Evolutionary conservation across 2,329 filamentous ascomycete genomes (phyloP).

Genomic region (Clonostachys rhizophaga): DNA sequence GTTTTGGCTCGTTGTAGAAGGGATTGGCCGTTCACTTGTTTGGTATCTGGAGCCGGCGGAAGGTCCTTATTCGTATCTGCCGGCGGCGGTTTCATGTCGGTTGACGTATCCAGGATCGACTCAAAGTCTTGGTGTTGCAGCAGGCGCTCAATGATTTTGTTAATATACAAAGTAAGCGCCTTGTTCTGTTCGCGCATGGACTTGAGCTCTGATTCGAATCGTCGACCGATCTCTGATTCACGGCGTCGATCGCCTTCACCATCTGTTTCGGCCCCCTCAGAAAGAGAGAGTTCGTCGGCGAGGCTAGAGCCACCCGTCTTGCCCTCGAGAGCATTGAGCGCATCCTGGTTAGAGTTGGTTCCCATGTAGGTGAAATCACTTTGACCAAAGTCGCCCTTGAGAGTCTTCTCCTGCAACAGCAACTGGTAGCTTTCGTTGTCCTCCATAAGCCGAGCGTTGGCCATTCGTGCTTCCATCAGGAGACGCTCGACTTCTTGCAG

Average conservation of each 20-base stretch:
- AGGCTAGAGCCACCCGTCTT: constrained; percentile 51
- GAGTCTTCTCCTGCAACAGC: constrained; percentile 87
- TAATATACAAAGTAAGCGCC: constrained; percentile 94
- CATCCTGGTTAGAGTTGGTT: constrained; percentile 55
- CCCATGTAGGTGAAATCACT: constrained; percentile 72
- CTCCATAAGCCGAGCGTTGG: constrained; percentile 93
- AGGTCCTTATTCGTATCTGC: constrained; percentile 76
- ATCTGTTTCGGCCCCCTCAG: constrained; percentile 55
- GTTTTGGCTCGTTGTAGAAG: constrained; percentile 59
- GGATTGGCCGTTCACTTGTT: constrained; percentile 32
- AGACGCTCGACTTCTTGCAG: constrained; percentile 87
- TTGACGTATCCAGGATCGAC: constrained; percentile 80
- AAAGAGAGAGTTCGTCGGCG: constrained; percentile 82
- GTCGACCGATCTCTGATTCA: too few relatives aligned
- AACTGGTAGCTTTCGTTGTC: constrained; percentile 98
- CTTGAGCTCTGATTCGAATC: constrained; percentile 72
- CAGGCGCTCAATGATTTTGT: constrained; percentile 96
- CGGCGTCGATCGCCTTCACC: constrained; percentile 55
- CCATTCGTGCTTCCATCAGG: constrained; percentile 88
- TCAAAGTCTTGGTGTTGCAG: constrained; percentile 94
- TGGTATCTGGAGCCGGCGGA: constrained; percentile 55
- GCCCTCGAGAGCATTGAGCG: constrained; percentile 60
- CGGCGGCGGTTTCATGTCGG: constrained; percentile 34
- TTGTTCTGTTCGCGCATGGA: constrained; percentile 91
- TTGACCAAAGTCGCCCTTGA: constrained; percentile 88